Evolutionary conservation across 345 rosid genomes (phyloP), one percentile per base, ranked within the genome.

Genomic region (Nasturtium officinale): DNA sequence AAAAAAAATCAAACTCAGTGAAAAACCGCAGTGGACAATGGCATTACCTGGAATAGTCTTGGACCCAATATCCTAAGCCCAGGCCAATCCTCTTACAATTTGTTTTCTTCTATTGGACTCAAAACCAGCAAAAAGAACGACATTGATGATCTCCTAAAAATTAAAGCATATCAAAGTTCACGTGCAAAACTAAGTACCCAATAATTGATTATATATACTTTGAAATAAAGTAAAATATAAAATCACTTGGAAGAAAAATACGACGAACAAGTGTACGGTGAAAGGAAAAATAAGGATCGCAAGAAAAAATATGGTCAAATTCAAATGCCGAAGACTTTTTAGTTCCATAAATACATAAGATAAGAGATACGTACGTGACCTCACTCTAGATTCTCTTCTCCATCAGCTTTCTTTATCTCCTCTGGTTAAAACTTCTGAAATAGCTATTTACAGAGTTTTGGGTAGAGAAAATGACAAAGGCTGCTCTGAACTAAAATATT

Each of bases 331-430:
- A 74, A 47, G 72, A 65, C 72, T 57, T 65, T 46, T 57, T 65
- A 37, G 4, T 74, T 66, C 60, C 72, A 29, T 47, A 74, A 56
- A 33, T 48, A 65, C 3, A 46, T 26, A 65, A 65, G 40, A 46
- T 51, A 65, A n/a, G n/a, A n/a, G n/a, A n/a, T n/a, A n/a, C n/a
- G n/a, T 65, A 35, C 51, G 43, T 74, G 77, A 74, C 72, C 60
- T 74, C 78, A 74, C 60, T 47, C 60, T 48, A 65, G 61, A 74
- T 65, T 74, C 72, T 65, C 78, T 65, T 65, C 77, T 47, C 26
- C 38, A 30, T 64, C 48, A 21, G 6, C n/a, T 47, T 70, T 56
- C 58, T 65, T 65, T 15, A 21, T 11, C 65, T 45, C 65, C 65
- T 55, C 40, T 45, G 0, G 53, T 66, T 43, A 10, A 53, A 20